phyloP scores from a whole-genome alignment of 306 rosid species.

The Aeschynomene evenia region DNA sequence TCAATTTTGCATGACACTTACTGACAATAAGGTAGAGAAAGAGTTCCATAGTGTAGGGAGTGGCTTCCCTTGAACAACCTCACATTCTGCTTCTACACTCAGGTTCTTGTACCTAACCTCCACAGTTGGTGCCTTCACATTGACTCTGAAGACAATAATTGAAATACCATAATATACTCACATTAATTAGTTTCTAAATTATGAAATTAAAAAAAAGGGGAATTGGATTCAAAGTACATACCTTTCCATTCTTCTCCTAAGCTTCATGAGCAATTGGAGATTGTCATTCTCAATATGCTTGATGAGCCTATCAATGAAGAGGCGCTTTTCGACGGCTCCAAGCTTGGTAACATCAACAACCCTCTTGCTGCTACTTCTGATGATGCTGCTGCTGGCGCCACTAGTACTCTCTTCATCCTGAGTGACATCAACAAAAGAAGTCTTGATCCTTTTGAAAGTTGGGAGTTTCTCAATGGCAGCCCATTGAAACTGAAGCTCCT shows the following conservation, averaged over 20 bases:
- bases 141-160: slow-evolving; percentile 46
- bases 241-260: slow-evolving; percentile 57
- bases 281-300: slow-evolving; percentile 64
- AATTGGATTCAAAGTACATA: slow-evolving; percentile 16
- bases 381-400: neutral
- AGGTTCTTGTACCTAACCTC: slow-evolving; percentile 56
- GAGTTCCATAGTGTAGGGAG: slow-evolving; percentile 65
- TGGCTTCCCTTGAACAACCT: slow-evolving; percentile 62
- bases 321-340: slow-evolving; percentile 53
- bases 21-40: slow-evolving; percentile 41
- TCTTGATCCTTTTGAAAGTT: slow-evolving; percentile 50
- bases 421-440: slow-evolving; percentile 47
- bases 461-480: slow-evolving; percentile 56
- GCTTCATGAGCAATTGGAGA: slow-evolving; percentile 44
- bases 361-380: slow-evolving; percentile 36
- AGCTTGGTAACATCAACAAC: slow-evolving; percentile 58
- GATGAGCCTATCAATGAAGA: slow-evolving; percentile 52
- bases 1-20: slow-evolving; percentile 6
- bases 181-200: neutral
- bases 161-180: slow-evolving; percentile 14
- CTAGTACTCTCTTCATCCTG: slow-evolving; percentile 24
- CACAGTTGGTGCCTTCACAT: slow-evolving; percentile 50
- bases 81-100: slow-evolving; percentile 50
- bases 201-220: slow-evolving; percentile 25
- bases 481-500: slow-evolving; percentile 50